Conservation (phyloP, 176 grass and related monocot genomes). For the Miscanthus lutarioriparius region DNA sequence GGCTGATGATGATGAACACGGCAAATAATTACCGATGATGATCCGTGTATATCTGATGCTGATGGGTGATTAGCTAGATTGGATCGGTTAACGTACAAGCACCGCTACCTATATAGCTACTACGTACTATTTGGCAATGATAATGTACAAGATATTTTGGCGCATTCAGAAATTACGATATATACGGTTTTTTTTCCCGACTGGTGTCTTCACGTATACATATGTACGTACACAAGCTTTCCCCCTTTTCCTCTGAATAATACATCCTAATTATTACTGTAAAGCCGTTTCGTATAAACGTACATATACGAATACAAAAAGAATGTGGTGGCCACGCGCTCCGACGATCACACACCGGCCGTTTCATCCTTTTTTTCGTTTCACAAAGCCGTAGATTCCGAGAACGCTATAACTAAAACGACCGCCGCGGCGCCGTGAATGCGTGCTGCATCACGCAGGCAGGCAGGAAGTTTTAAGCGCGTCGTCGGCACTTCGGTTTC, state of each 20-base stretch:
- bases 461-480: neutral
- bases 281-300: neutral
- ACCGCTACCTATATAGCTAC: constrained; percentile 1
- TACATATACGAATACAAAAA: neutral
- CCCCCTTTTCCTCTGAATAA: no score
- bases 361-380: constrained; percentile 9
- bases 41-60: neutral
- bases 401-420: neutral
- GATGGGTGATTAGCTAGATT: constrained; percentile 4
- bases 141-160: constrained; percentile 11
- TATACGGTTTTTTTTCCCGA: neutral
- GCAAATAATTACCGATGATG: neutral
- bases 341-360: neutral
- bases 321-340: constrained; percentile 27
- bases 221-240: neutral
- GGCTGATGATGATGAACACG: neutral
- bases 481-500: constrained; percentile 1
- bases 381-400: neutral
- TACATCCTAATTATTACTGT: neutral
- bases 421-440: neutral
- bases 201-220: neutral
- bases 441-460: neutral
- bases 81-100: constrained; percentile 43
- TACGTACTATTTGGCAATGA: neutral
- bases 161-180: neutral